Conservation (phyloP, 768 basidiomycete species). For the Auricularia heimuer region DNA sequence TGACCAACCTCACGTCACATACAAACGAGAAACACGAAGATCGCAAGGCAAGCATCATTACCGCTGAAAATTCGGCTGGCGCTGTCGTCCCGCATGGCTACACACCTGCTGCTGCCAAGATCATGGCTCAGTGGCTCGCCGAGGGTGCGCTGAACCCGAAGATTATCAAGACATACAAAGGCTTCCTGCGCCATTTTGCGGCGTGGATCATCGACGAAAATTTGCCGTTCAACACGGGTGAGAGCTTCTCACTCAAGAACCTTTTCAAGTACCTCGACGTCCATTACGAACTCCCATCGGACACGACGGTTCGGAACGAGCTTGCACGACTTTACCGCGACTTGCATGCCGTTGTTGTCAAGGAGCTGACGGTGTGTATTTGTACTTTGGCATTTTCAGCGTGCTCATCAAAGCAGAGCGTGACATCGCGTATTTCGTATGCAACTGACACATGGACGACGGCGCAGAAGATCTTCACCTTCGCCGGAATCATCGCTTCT, state of each 20-base stretch:
- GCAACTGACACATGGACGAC: constrained; percentile 13
- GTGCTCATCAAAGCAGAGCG: background rate
- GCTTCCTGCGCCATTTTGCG: background rate
- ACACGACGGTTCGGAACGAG: constrained; percentile 20
- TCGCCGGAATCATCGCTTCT: constrained; percentile 12
- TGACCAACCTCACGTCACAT: background rate
- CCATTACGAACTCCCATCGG: constrained; percentile 14
- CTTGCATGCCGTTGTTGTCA: constrained; percentile 14
- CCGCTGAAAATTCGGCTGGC: background rate
- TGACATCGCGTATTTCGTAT: constrained; percentile 12
- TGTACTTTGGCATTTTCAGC: background rate
- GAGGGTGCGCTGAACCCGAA: background rate
- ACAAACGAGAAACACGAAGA: background rate
- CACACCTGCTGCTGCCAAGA: background rate
- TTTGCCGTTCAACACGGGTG: constrained; percentile 18
- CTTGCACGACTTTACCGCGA: constrained; percentile 12
- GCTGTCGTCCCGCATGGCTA: background rate
- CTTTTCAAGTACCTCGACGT: constrained; percentile 13
- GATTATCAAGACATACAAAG: background rate
- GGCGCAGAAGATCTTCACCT: constrained; percentile 13
- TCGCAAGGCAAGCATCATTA: background rate
- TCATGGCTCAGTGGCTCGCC: constrained; percentile 14
- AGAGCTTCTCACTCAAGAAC: constrained; percentile 10
- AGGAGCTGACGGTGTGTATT: constrained; percentile 12
- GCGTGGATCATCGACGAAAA: constrained; percentile 10